A percentile compares a stretch with the other conserved stretches of the same genome.
Conservation (phyloP, 768 basidiomycete species). For the Candolleomyces efflorescens region DNA sequence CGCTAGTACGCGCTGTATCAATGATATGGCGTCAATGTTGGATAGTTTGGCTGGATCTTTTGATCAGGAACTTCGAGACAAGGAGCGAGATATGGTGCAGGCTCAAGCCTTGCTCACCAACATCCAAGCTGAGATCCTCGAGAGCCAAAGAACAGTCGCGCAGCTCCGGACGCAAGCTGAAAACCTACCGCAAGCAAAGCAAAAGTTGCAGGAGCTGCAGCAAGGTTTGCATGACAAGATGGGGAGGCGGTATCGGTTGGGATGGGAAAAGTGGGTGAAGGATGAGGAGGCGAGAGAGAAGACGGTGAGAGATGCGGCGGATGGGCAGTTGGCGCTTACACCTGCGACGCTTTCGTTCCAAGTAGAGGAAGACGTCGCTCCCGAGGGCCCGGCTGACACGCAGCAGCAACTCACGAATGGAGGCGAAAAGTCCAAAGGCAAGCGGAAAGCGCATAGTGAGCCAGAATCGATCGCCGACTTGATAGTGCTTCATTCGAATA, state of each 20-base stretch:
- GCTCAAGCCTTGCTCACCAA: slow-evolving; percentile 82
- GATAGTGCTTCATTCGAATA: slow-evolving; percentile 48
- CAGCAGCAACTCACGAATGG: no score
- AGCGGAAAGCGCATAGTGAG: slow-evolving; percentile 44
- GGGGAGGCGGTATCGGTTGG: slow-evolving; percentile 75
- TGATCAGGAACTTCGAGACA: slow-evolving; percentile 87
- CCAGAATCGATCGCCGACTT: slow-evolving; percentile 66
- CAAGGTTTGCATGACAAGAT: slow-evolving; percentile 67
- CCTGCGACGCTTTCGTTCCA: slow-evolving; percentile 41
- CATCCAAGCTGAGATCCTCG: slow-evolving; percentile 87
- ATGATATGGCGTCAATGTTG: slow-evolving; percentile 82
- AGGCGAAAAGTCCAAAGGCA: slow-evolving; percentile 50
- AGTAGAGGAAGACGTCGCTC: slow-evolving; percentile 44
- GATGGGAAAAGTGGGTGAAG: slow-evolving; percentile 92
- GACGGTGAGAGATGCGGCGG: slow-evolving; percentile 55
- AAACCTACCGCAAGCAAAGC: slow-evolving; percentile 56
- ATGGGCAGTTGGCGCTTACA: slow-evolving; percentile 50
- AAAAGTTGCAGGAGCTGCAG: slow-evolving; percentile 58
- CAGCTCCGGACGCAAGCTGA: slow-evolving; percentile 70
- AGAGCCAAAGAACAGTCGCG: slow-evolving; percentile 71
- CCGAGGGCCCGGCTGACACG: no score
- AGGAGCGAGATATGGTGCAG: slow-evolving; percentile 88
- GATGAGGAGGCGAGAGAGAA: slow-evolving; percentile 80
- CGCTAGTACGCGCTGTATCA: slow-evolving; percentile 79
- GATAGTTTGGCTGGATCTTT: slow-evolving; percentile 86